Base-by-base conservation (phyloP, 108 stramenopile species). In the Fragilariopsis cylindrus region DNA sequence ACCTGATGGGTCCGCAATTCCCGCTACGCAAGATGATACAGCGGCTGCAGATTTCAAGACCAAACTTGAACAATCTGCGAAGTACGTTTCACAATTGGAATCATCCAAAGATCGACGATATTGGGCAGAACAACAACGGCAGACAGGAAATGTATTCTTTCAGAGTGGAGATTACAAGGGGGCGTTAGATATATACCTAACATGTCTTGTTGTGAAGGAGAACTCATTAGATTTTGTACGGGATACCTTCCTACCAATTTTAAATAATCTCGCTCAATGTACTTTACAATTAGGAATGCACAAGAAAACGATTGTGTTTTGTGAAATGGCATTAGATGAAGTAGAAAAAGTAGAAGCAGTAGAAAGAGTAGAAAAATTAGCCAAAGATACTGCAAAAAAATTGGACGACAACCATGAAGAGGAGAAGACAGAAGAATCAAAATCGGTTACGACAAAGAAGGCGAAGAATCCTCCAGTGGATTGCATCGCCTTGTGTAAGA, bases 161-260 rank as follows among this genome's bases (percentile, higher is more conserved):
- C 62, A 71, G 3, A 21, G 60, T 3, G 80, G 85, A 15, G 82
- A 91, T 2, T 96, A 90, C 60, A 70, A 60, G 62, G 84, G 84
- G 12, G 95, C 95, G 15, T 93, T 96, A 85, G 92, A 96, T 69
- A 82, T 93, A 12, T 96, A 96, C 72, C 81, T 93, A 73, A 93
- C 95, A 6, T 92, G 90, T 74, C 73, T 96, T 40, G 90, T 95
- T 16, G 90, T 88, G 47, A 87, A 69, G 19, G 71, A 74, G 12
- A 57, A 74, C 16, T 77, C 50, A 5, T 9, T 16, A 9, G 60
- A 60, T 16, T 82, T 79, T 73, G n/a, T 82, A 44, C 56, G 42
- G 12, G 30, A 74, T 39, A 90, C 93, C 30, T 67, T 87, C 60
- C 75, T 92, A 2, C 90, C 92, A 3, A 85, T 96, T 42, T 69